Evolutionary conservation across 257 asterid species (phyloP), one percentile per base, ranked within the genome.

Genomic region (Verbena officinalis): DNA sequence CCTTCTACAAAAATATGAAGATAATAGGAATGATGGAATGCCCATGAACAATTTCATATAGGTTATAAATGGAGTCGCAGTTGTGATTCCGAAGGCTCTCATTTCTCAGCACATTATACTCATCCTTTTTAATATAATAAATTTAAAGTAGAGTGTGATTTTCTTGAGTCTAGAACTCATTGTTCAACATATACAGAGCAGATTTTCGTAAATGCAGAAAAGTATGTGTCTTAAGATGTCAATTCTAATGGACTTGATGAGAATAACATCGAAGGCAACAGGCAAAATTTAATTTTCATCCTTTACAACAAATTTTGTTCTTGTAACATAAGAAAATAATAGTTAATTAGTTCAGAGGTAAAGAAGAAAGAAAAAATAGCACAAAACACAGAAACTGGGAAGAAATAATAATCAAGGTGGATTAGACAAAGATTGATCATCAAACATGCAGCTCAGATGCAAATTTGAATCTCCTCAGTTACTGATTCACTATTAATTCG

Each of bases 361-460:
- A 19, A 60, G 8, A 34, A 20, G 13, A 22, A 39, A 31, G 21
- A 11, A 4, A 45, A n/a, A 10, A 11, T 9, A 31, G 13, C 44
- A 60, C 10, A 60, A 34, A 70, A 4, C 24, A 63, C 0, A 19
- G 4, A 13, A 44, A 65, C 20, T 22, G 7, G 13, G 17, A 21
- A 22, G 33, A 53, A 15, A 39, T 14, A 54, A 38, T 0, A 54
- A 19, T 19, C 50, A 20, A 33, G 64, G 40, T 24, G 20, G 21
- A 42, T 16, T 49, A 33, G 7, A 44, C 21, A 36, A 57, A 64
- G 55, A 75, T 59, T 56, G 49, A 46, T 42, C 51, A 50, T 23
- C 54, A 34, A 68, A 54, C 42, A 55, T 39, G 43, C 33, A 21
- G 59, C 43, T 60, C 54, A 54, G 63, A 61, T 55, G 66, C 66